A percentile compares a stretch with the other conserved stretches of the same genome.
Conservation (phyloP, 2,329 filamentous ascomycete genomes). For the Mycocentrospora acerina region DNA sequence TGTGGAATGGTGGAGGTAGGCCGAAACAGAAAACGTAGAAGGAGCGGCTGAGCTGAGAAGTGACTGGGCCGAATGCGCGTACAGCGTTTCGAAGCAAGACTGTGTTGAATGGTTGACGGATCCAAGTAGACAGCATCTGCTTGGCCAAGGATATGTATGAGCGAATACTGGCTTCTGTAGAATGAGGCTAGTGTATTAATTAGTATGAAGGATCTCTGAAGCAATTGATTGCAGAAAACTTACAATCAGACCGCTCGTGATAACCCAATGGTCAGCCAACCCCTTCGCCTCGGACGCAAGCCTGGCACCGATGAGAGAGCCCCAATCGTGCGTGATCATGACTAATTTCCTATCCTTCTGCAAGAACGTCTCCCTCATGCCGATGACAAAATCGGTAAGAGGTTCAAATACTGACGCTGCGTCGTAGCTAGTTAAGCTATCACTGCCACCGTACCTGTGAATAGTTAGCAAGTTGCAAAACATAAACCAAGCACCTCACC, state of each 20-base stretch:
- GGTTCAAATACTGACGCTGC: constrained; percentile 55
- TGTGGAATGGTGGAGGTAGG: constrained; percentile 50
- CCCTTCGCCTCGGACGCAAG: constrained; percentile 60
- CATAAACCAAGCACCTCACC: no score
- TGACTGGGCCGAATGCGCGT: constrained; percentile 48
- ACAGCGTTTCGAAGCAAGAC: constrained; percentile 49
- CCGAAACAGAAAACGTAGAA: constrained; percentile 59
- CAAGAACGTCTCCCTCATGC: constrained; percentile 50
- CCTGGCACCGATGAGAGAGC: constrained; percentile 54
- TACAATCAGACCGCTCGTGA: constrained; percentile 57
- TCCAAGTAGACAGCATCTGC: constrained; percentile 55
- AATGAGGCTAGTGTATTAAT: constrained; percentile 38
- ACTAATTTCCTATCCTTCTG: constrained; percentile 37
- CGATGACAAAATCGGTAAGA: constrained; percentile 55
- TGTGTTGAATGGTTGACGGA: constrained; percentile 47
- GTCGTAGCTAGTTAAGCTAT: constrained; percentile 52
- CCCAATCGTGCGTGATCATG: constrained; percentile 59
- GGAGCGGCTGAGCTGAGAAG: constrained; percentile 52
- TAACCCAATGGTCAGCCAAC: constrained; percentile 58
- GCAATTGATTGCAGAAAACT: constrained; percentile 16
- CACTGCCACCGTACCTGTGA: constrained; percentile 55
- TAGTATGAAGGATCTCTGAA: background rate
- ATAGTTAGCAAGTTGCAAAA: no score
- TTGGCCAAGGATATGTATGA: constrained; percentile 45
- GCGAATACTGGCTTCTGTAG: constrained; percentile 46